Evolutionary conservation across 192 early-diverging fungal species (phyloP), one percentile per base, ranked within the genome.

Genomic region (Backusella tarrabulga): DNA sequence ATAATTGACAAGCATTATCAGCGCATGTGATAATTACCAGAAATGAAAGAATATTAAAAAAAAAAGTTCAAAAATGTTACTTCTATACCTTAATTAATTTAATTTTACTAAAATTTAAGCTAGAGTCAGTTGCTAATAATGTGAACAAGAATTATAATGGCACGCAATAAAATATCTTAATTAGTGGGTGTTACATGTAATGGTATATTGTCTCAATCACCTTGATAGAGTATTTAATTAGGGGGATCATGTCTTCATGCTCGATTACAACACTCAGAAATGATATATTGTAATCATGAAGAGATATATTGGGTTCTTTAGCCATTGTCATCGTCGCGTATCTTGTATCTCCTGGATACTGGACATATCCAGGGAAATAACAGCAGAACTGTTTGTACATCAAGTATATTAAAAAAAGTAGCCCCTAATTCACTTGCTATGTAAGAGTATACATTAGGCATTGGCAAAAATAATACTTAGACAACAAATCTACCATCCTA

Each of bases 391-490:
- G 17, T 6, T 50, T 50, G 17, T 50, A 50, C 44, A 50, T 50
- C 46, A 50, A 50, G 6, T 50, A 19, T 50, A 54, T 54, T 54
- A 54, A 54, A 54, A 54, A 40, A 40, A 40, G 38, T 21, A 54
- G 0, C 52, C 52, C 52, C n/a, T 54, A 8, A 50, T 5, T 54
- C 52, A 44, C 7, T 15, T 54, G 52, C 17, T 26, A 60, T 26
- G 21, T 26, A 60, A 26, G 8, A 6, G 17, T 23, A 21, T 6
- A 26, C 9, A 23, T 26, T 26, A 23, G 1, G 19, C 23, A 54
- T 6, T 60, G 23, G 12, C 8, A 23, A 60, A 93, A 94, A 66
- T 96, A 97, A 74, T 88, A 93, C 52, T 94, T 98, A 21, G 94
- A 90, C 4, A 89, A 96, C 19, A 98, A 97, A 19, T 5, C 15